A percentile compares a stretch with the other conserved stretches of the same genome.
Conservation (phyloP, 1,284 basidiomycete species). For the Malassezia globosa region DNA sequence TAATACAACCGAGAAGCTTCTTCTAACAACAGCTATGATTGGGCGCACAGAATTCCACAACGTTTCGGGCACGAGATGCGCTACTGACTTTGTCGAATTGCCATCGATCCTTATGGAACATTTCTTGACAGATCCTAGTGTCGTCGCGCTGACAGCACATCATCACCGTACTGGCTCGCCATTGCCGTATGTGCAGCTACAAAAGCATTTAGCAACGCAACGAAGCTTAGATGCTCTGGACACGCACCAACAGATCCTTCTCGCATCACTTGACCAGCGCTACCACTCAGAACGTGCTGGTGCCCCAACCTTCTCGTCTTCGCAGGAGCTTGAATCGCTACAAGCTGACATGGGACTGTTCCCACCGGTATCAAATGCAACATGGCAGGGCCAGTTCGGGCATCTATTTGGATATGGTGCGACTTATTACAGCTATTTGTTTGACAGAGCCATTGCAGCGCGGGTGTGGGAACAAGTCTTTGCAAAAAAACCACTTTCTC, state of each 20-base stretch:
- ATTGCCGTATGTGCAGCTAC: conserved; percentile 57
- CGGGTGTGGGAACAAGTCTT: conserved; percentile 76
- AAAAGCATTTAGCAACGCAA: conserved; percentile 26
- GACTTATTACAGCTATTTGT: conserved; percentile 92
- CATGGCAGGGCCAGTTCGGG: conserved; percentile 85
- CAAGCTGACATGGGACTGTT: conserved; percentile 22
- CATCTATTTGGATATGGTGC: conserved; percentile 93
- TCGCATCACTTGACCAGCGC: conserved; percentile 75
- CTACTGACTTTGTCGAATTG: conserved; percentile 94
- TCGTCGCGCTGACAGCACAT: conserved; percentile 66
- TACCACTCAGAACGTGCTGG: conserved; percentile 62
- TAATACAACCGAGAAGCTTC: too few relatives aligned
- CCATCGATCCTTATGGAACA: conserved; percentile 99
- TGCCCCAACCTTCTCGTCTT: conserved; percentile 56
- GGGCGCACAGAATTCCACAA: conserved; percentile 95
- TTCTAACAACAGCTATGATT: too few relatives aligned
- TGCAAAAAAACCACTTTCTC: conserved; percentile 44
- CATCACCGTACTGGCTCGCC: conserved; percentile 57
- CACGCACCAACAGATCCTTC: conserved; percentile 79
- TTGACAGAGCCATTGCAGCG: conserved; percentile 87
- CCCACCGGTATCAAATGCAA: conserved; percentile 50
- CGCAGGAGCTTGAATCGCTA: conserved; percentile 51
- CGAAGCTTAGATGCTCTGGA: conserved; percentile 53
- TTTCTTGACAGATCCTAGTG: conserved; percentile 68
- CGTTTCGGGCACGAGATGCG: conserved; percentile 92